phyloP scores from a whole-genome alignment of 257 asterid genomes.

The Ophiorrhiza pumila region DNA sequence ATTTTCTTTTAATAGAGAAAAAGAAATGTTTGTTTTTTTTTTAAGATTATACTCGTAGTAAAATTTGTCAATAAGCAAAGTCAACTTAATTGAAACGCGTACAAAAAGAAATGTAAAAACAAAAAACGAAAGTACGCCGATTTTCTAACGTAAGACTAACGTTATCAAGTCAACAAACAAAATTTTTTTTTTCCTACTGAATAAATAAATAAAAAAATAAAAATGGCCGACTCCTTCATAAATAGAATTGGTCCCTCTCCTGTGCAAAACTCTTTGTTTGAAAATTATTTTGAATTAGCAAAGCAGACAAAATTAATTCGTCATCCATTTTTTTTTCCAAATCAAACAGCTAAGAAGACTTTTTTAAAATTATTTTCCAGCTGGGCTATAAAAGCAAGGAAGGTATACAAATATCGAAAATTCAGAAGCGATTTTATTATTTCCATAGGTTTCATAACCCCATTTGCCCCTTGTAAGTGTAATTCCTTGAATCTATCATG shows the following conservation, averaged over 20 bases:
- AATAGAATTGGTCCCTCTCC: not conserved
- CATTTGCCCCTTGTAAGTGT: not conserved
- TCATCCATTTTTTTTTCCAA: not conserved
- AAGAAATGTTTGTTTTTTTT: too few species aligned
- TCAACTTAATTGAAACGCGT: too few species aligned
- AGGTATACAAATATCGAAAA: not conserved
- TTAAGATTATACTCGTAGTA: too few species aligned
- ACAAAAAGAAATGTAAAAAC: too few species aligned
- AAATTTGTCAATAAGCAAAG: too few species aligned
- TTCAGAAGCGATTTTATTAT: not conserved
- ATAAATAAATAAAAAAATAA: not conserved
- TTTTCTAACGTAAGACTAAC: too few species aligned
- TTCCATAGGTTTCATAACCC: not conserved
- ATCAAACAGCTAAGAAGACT: not conserved
- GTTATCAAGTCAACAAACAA: not conserved
- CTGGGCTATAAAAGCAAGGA: not conserved
- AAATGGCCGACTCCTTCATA: not conserved
- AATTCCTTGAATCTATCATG: constrained; percentile 4
- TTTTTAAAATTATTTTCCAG: not conserved
- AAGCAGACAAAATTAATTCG: not conserved
- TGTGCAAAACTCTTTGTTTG: not conserved
- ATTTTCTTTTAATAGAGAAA: too few species aligned
- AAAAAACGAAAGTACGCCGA: too few species aligned
- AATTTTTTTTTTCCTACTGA: too few species aligned
- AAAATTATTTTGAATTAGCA: not conserved